Evolutionary conservation across 2,329 filamentous ascomycete genomes (phyloP), one percentile per base, ranked within the genome.

Genomic region (Colletotrichum eremochloae): DNA sequence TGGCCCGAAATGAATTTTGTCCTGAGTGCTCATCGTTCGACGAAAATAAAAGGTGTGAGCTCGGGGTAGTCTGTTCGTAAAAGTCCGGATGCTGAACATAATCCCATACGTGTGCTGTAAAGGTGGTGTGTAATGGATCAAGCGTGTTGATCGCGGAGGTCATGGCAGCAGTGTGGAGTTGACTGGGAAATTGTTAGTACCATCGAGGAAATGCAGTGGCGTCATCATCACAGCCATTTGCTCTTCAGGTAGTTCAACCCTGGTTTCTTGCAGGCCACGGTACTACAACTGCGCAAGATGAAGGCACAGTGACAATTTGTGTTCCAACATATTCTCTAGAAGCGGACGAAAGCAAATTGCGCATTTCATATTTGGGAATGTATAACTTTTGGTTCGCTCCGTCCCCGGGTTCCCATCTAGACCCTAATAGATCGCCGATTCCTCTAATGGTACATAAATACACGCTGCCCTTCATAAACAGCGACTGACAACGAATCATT

Each of bases 1-100:
- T 11, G 91, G 88, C 18, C 94, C 94, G 78, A 97, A 96, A 78
- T 90, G 86, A 76, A 96, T 80, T 60, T 72, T 74, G n/a, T 67
- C 50, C 31, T 55, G 64, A 2, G 74, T 72, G 64, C 73, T 78
- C 80, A 82, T 83, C 3, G 42, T 67, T 61, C 68, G 62, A 44
- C 63, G 65, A 29, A 40, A 40, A 48, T 33, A 12, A 55, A 33
- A 38, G 9, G 12, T 42, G 18, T 65, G 55, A 71, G 56, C 55
- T 61, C 40, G 46, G 12, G 40, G 38, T 50, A 56, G 31, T 11
- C n/a, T 64, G 2, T 14, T 31, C 3, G 14, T 11, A 11, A 70
- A 33, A 29, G 33, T 33, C 40, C 68, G 60, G 31, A 50, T 52
- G 31, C 36, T 60, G 7, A 48, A 55, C 71, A 73, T 73, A 24